phyloP scores from a whole-genome alignment of 306 rosid genomes.

The Cajanus cajan region DNA sequence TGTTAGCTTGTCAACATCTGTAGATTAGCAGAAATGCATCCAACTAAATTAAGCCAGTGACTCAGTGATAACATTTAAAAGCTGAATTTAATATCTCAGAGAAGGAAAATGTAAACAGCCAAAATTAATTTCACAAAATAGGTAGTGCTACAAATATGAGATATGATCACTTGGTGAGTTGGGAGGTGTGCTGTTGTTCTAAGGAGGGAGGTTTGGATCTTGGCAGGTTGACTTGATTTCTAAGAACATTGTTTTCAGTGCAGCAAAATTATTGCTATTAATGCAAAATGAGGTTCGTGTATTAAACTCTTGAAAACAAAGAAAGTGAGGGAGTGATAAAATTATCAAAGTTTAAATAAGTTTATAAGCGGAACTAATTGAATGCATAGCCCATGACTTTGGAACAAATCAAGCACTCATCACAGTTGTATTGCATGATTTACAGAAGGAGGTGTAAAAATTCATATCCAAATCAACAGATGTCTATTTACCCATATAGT shows the following conservation, averaged over 20 bases:
- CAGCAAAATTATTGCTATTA: background rate
- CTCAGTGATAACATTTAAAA: conserved; percentile 27
- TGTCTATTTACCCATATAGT: background rate
- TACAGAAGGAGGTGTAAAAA: background rate
- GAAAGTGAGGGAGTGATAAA: background rate
- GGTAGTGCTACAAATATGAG: background rate
- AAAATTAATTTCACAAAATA: conserved; percentile 6
- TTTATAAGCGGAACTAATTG: too few relatives aligned
- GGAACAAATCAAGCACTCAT: background rate
- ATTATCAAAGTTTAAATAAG: background rate
- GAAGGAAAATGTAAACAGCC: background rate
- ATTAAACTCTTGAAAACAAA: background rate
- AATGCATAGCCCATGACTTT: background rate
- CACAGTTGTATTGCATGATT: background rate
- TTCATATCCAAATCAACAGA: background rate
- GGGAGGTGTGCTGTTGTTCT: background rate
- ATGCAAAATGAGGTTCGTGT: background rate
- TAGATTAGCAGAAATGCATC: conserved; percentile 30
- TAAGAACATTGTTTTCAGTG: background rate
- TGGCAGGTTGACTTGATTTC: background rate
- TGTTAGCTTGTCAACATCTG: conserved; percentile 72
- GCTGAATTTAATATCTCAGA: background rate
- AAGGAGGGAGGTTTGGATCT: background rate
- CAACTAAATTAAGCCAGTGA: conserved; percentile 22
- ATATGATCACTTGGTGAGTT: background rate